These are phyloP conservation scores for Crithidia acanthocephali DNA, from an alignment of 208 protist species.

Conservation along the genomic window DNA sequence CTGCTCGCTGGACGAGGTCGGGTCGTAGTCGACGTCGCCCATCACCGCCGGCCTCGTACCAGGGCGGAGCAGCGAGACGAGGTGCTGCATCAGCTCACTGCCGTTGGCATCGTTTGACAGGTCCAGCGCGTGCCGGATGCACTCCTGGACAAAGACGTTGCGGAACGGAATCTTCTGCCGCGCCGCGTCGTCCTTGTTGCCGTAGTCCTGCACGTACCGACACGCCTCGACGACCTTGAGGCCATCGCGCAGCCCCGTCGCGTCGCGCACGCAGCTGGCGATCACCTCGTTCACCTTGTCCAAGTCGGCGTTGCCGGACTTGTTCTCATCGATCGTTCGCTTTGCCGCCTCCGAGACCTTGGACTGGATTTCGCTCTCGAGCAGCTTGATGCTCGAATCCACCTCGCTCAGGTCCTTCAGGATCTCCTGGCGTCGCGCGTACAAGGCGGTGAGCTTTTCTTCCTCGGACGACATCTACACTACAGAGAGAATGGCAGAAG, in stretches of 20 bases:
- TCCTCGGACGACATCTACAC: slow-evolving; percentile 61
- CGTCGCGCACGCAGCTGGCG: slow-evolving; percentile 58
- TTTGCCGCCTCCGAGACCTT: slow-evolving; percentile 35
- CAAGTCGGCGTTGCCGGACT: slow-evolving; percentile 43
- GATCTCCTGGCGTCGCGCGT: slow-evolving; percentile 74
- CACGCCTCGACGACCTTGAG: slow-evolving; percentile 77
- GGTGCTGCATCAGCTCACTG: slow-evolving; percentile 79
- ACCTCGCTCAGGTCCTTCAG: slow-evolving; percentile 84
- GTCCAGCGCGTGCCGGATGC: slow-evolving; percentile 48
- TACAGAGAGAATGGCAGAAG: slow-evolving; percentile 16
- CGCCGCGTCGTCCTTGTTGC: slow-evolving; percentile 31
- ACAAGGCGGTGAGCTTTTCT: slow-evolving; percentile 67
- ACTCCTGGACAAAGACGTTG: slow-evolving; percentile 75
- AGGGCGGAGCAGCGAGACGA: slow-evolving; percentile 62
- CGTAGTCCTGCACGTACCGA: slow-evolving; percentile 51
- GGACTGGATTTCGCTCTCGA: slow-evolving; percentile 69
- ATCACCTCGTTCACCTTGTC: slow-evolving; percentile 63
- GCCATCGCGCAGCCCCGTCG: slow-evolving; percentile 73
- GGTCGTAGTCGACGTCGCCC: slow-evolving; percentile 45
- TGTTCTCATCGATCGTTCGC: slow-evolving; percentile 36
- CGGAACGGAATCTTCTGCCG: slow-evolving; percentile 62
- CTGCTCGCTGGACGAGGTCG: slow-evolving; percentile 28
- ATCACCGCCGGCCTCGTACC: slow-evolving; percentile 40
- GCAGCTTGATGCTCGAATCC: slow-evolving; percentile 60
- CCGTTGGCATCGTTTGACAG: slow-evolving; percentile 76